Evolutionary conservation across 1,139 yeast species (phyloP).

Genomic region (Zygosaccharomyces pseudobailii): DNA sequence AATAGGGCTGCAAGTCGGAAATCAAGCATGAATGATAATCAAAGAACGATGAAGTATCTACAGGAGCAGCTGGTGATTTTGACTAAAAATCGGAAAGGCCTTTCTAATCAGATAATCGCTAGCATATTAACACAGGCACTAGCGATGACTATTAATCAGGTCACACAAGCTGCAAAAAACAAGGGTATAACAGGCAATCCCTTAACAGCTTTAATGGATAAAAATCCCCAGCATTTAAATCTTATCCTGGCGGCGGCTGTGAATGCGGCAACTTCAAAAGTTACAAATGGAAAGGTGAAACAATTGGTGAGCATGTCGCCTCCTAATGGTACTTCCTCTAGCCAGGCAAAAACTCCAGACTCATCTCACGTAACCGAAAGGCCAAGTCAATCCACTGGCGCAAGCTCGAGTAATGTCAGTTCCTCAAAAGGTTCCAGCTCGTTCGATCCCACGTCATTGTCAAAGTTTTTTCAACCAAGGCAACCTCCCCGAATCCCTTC

Average conservation of each 20-base stretch:
- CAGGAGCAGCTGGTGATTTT: constrained; percentile 67
- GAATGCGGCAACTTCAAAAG: constrained; percentile 69
- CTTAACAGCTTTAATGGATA: constrained; percentile 71
- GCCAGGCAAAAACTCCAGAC: constrained; percentile 10
- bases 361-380: constrained; percentile 13
- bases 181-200: constrained; percentile 83
- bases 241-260: constrained; percentile 78
- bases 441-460: constrained; percentile 35
- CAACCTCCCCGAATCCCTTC: constrained; percentile 22
- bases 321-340: constrained; percentile 9
- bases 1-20: constrained; percentile 30
- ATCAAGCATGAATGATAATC: constrained; percentile 27
- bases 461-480: constrained; percentile 35
- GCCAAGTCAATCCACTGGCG: constrained; percentile 6
- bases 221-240: constrained; percentile 83
- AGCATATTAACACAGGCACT: constrained; percentile 84
- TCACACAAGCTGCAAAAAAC: constrained; percentile 78
- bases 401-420: constrained; percentile 5
- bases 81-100: constrained; percentile 65
- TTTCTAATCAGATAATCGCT: constrained; percentile 69
- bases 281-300: constrained; percentile 43
- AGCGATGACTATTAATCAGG: constrained; percentile 89
- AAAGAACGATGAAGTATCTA: constrained; percentile 45
- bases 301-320: constrained; percentile 35
- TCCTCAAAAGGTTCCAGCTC: constrained; percentile 14